A percentile compares a stretch with the other conserved stretches of the same genome.
Conservation (phyloP, 768 basidiomycete species). For the Phaffia tasmanica region DNA sequence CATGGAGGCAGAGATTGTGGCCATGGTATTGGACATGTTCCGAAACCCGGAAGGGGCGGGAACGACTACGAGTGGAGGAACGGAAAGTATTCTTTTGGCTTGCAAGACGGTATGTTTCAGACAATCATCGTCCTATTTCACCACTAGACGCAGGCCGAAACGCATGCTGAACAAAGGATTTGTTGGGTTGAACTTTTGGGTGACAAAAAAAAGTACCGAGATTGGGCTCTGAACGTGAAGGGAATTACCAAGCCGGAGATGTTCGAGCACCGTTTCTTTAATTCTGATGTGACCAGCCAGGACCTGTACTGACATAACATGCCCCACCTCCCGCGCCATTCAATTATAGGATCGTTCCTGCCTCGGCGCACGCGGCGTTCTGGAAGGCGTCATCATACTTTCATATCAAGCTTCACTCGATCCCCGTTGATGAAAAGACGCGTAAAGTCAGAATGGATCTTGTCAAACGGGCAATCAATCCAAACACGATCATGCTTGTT, state of each 20-base stretch:
- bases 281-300: background rate
- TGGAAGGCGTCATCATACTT: constrained; percentile 85
- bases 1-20: constrained; percentile 93
- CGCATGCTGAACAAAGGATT: background rate
- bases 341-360: constrained; percentile 58
- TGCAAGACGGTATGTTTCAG: too few species aligned
- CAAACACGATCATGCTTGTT: constrained; percentile 40
- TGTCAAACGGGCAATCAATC: constrained; percentile 68
- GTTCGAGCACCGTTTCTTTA: constrained; percentile 42
- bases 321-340: background rate
- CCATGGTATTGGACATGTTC: constrained; percentile 47
- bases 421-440: constrained; percentile 67
- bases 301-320: constrained; percentile 1
- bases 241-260: constrained; percentile 88
- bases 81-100: constrained; percentile 66
- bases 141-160: background rate
- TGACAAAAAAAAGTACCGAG: constrained; percentile 60
- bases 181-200: constrained; percentile 42
- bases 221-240: constrained; percentile 46
- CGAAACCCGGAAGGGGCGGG: constrained; percentile 73
- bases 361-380: constrained; percentile 85
- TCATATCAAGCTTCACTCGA: constrained; percentile 73
- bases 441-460: constrained; percentile 65
- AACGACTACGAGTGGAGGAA: constrained; percentile 87
- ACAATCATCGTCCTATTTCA: constrained; percentile 32